A percentile compares a stretch with the other conserved stretches of the same genome.
phyloP scores from a whole-genome alignment of 129 eudicot species.

The Glebionis coronaria region DNA sequence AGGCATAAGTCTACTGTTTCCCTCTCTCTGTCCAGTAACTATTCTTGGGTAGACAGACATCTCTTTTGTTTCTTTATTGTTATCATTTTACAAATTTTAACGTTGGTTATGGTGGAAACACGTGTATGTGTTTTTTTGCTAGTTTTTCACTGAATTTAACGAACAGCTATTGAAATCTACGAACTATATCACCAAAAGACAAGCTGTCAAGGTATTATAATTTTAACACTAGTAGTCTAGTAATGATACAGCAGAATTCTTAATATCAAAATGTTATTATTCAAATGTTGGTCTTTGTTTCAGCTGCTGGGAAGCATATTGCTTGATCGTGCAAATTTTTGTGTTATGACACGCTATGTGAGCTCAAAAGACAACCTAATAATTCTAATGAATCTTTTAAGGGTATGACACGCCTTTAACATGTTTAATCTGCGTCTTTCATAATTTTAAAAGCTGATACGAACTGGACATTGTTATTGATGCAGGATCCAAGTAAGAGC shows the following conservation, averaged over 20 bases:
- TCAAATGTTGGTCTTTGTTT: not conserved
- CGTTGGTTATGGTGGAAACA: not conserved
- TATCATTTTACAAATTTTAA: not conserved
- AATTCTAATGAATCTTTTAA: conserved; percentile 66
- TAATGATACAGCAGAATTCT: not conserved
- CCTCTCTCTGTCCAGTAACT: conserved; percentile 57
- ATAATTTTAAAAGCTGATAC: not conserved
- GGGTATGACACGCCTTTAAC: conserved; percentile 40
- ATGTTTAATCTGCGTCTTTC: not conserved
- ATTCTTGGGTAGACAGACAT: conserved; percentile 53
- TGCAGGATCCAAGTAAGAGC: conserved; percentile 68
- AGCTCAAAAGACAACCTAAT: conserved; percentile 57
- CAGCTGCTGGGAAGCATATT: conserved; percentile 67
- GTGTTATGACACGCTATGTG: conserved; percentile 56
- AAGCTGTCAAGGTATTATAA: conserved; percentile 60
- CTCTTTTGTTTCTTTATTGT: conserved; percentile 1
- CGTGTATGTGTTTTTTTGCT: conserved; percentile 3
- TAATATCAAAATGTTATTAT: not conserved
- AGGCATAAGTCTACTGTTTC: conserved; percentile 86
- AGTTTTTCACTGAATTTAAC: conserved; percentile 74
- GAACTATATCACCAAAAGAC: conserved; percentile 75
- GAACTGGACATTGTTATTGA: not conserved
- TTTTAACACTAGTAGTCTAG: not conserved
- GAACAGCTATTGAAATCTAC: conserved; percentile 59
- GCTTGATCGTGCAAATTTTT: conserved; percentile 61